Percentiles rank a stretch among this genome's conserved stretches.
phyloP scores from a whole-genome alignment of 768 basidiomycete species.

The Phaeotremella fagi region DNA sequence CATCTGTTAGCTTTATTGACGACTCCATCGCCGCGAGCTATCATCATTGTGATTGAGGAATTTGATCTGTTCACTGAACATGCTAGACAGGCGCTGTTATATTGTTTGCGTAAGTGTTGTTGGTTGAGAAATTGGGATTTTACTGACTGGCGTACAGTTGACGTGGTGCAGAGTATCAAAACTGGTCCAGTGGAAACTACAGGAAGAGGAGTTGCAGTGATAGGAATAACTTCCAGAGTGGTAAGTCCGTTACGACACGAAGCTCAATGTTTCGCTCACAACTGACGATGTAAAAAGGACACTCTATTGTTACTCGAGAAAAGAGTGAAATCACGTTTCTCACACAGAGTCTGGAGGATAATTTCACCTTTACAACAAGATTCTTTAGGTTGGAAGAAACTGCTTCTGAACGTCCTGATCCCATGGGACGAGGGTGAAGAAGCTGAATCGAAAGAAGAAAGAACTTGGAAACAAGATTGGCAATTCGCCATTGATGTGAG shows the following conservation, averaged over 20 bases:
- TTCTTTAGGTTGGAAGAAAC: conserved; percentile 53
- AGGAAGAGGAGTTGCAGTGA: conserved; percentile 65
- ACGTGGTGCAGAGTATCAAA: conserved; percentile 73
- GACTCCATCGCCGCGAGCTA: conserved; percentile 60
- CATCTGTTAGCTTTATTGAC: conserved; percentile 49
- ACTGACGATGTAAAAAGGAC: conserved; percentile 52
- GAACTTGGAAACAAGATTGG: conserved; percentile 68
- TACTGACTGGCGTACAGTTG: conserved; percentile 52
- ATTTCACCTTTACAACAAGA: conserved; percentile 58
- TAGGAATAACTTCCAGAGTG: conserved; percentile 79
- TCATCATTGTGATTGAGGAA: conserved; percentile 77
- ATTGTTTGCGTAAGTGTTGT: conserved; percentile 62
- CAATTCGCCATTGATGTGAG: conserved; percentile 54
- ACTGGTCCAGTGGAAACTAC: conserved; percentile 56
- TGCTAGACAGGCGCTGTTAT: conserved; percentile 84
- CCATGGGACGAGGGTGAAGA: conserved; percentile 24
- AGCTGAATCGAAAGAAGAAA: conserved; percentile 30
- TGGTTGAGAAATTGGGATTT: background rate
- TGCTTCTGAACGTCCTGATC: conserved; percentile 52
- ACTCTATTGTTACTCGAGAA: conserved; percentile 87
- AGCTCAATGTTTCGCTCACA: background rate
- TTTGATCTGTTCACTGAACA: conserved; percentile 92
- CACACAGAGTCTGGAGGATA: conserved; percentile 78
- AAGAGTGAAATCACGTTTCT: conserved; percentile 94
- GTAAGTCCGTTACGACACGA: conserved; percentile 28